Evolutionary conservation across 1,284 basidiomycete genomes (phyloP), one percentile per base, ranked within the genome.

Genomic region (Rhodotorula sp.): DNA sequence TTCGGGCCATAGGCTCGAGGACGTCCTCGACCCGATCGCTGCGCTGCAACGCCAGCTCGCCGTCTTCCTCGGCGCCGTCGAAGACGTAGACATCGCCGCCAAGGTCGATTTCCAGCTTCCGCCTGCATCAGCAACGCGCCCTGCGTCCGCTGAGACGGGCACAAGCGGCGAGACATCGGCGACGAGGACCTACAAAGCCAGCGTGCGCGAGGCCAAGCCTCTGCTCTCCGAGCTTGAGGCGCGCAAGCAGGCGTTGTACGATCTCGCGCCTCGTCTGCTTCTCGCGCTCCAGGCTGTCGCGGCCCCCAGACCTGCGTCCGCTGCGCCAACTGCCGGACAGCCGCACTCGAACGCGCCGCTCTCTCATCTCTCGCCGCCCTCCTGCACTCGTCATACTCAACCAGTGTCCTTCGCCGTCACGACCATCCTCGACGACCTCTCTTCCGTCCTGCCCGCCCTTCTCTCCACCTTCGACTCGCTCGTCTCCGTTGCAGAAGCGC

Each of bases 21-120:
- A 25, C 4, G 34, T 72, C 17, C 48, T 71, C 55, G 48, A 58
- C 14, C 61, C 45, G 10, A 56, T 67, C 16, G 34, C 58, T 7
- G 61, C 68, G 21, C 63, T 77, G 25, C 66, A 72, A 23, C 50
- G 44, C 9, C 49, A 61, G 23, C 67, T 81, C 16, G 73, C 73
- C 10, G 80, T 84, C 13, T 86, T 90, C 65, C 82, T 92, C 46
- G 80, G 82, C 9, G 84, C 86, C 61, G 84, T 89, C 49, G 85
- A 87, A 34, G 87, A 90, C 76, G 84, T 92, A 68, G 88, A 92
- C 79, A 82, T 93, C 61, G 90, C 90, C 34, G 86, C 91, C 64
- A 90, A 91, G 73, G 86, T 91, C 68, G 91, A 92, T 77, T 88
- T 89, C 23, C 85, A 90, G 74, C 62, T 74, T 1, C 57, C 67